These are phyloP conservation scores for Hypomontagnella submonticulosa DNA, from an alignment of 495 filamentous ascomycete genomes.

Conservation along the genomic window DNA sequence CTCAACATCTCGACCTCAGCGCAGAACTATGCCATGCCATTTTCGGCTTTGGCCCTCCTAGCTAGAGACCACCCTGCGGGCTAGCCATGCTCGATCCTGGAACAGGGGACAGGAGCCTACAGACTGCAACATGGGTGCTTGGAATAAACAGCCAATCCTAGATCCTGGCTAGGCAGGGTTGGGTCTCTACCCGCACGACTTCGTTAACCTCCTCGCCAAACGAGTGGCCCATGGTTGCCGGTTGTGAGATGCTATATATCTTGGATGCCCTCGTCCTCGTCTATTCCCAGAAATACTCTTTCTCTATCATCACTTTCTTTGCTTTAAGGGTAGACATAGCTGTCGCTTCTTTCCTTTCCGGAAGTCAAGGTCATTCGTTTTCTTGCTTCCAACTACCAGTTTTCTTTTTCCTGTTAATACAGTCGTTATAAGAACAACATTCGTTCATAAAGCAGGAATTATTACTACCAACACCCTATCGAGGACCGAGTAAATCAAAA, in stretches of 20 bases:
- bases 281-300: constrained; percentile 36
- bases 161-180: constrained; percentile 31
- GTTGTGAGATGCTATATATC: constrained; percentile 47
- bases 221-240: constrained; percentile 35
- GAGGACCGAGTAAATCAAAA: constrained; percentile 47
- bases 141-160: constrained; percentile 40
- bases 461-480: constrained; percentile 20
- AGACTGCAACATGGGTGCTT: constrained; percentile 33
- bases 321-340: constrained; percentile 45
- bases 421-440: constrained; percentile 43
- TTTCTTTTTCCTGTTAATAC: constrained; percentile 44
- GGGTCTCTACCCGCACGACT: constrained; percentile 32
- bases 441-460: constrained; percentile 48
- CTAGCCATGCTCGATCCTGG: constrained; percentile 35
- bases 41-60: constrained; percentile 36
- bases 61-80: constrained; percentile 24
- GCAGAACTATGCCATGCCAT: constrained; percentile 30
- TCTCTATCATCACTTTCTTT: constrained; percentile 52
- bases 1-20: constrained; percentile 12
- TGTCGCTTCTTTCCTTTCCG: constrained; percentile 45
- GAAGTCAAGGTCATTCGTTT: constrained; percentile 69
- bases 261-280: constrained; percentile 34
- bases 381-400: constrained; percentile 58
- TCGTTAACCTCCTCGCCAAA: constrained; percentile 29
- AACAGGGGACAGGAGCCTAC: constrained; percentile 37